Evolutionary conservation across 164 flowering plant species (phyloP).

Genomic region (Aristolochia fimbriata): DNA sequence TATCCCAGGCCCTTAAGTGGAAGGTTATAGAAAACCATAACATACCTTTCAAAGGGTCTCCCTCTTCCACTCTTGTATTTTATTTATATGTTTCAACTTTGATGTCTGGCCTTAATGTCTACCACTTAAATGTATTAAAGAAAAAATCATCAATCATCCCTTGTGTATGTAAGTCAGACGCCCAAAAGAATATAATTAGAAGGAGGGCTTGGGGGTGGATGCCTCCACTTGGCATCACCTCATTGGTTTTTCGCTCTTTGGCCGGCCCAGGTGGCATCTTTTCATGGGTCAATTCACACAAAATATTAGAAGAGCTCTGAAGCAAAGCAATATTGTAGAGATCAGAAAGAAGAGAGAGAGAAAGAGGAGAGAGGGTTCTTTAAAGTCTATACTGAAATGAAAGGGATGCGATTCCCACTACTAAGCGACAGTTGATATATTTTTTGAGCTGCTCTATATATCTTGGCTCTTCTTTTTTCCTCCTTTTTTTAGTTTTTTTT

Average conservation of each 20-base stretch:
- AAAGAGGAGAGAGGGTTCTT: neutral
- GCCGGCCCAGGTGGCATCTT: constrained; percentile 4
- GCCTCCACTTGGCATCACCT: neutral
- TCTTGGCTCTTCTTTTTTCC: too few species aligned
- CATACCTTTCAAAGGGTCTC: too few species aligned
- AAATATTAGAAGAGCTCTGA: neutral
- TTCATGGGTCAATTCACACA: neutral
- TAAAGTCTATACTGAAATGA: too few species aligned
- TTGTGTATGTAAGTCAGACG: neutral
- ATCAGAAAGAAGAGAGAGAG: neutral
- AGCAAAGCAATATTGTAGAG: neutral
- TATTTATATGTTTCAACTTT: neutral
- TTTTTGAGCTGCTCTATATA: too few species aligned
- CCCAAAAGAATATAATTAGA: too few species aligned
- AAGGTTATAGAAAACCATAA: neutral
- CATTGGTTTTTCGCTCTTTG: neutral
- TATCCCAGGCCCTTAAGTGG: neutral
- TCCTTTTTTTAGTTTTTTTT: neutral
- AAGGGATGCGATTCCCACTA: constrained; percentile 10
- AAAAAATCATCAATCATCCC: neutral
- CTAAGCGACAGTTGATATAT: neutral
- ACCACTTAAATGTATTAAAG: neutral
- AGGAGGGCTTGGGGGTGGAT: neutral
- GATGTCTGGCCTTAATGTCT: neutral
- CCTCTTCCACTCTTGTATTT: too few species aligned